Base-by-base conservation (phyloP, 2,329 filamentous ascomycete species). In the Aspergillus pseudoviridinutans region DNA sequence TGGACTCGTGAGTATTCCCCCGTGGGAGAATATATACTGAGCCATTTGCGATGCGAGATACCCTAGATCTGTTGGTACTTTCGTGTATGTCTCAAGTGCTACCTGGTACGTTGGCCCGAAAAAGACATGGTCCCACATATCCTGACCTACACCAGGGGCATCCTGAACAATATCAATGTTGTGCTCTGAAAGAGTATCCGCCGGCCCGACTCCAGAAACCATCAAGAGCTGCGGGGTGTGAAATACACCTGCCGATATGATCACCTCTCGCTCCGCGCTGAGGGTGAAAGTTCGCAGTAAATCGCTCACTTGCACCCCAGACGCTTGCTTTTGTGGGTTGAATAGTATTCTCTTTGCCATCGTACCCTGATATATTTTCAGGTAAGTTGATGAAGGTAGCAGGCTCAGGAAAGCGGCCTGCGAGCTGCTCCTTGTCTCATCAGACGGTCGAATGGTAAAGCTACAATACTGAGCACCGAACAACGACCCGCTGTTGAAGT, bases 171-270 rank as follows among this genome's bases (percentile, higher is more conserved):
- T 57, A 5, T 66, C 54, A 49, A 74, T 73, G 2, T 54, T 58
- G 32, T 68, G 61, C 14, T 67, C 57, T 20, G 59, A 38, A 4
- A 73, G 63, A 4, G 56, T 58, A 17, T 59, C 56, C 0, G 54
- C 54, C 1, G 80, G 80, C 0, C 81, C 81, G 56, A 79, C 68
- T 1, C 82, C 81, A 46, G 78, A 81, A 3, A 82, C 74, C 72
- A 82, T 80, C 6, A 84, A 72, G 6, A 84, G 68, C 58, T 84
- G 80, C 0, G 83, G 82, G 0, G 80, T 78, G 63, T 83, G 82
- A 65, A 81, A 82, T 2, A 76, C 73, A 6, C 84, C 84, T 1
- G 78, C 80, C 0, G 81, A 76, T 2, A 86, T 56, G 44, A 79
- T 77, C 2, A 78, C 73, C 62, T 85, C 83, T 32, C 72, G 72